Conservation (phyloP, 2,329 filamentous ascomycete species). For the Xylariaceae sp. region DNA sequence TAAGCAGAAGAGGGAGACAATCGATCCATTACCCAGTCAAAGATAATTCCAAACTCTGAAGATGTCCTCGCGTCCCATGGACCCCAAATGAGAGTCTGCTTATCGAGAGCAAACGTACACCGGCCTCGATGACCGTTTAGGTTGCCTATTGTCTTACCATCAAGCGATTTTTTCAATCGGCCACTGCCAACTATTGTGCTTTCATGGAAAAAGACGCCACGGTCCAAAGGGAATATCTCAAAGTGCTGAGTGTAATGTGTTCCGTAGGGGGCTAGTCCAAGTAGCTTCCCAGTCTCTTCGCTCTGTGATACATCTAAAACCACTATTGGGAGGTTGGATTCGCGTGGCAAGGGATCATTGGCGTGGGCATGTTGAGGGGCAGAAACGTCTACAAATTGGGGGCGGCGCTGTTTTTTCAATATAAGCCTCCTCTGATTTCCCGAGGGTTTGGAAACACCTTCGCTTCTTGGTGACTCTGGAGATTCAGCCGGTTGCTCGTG, state of each 20-base stretch:
- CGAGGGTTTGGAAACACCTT: not conserved
- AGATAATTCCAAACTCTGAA: conserved; percentile 56
- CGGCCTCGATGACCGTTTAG: conserved; percentile 31
- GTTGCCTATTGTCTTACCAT: conserved; percentile 27
- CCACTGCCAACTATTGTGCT: conserved; percentile 55
- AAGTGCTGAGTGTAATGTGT: conserved; percentile 58
- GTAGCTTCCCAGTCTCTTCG: conserved; percentile 36
- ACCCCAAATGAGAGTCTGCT: conserved; percentile 48
- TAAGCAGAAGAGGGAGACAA: conserved; percentile 21
- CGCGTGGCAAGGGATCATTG: conserved; percentile 44
- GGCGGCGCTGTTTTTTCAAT: conserved; percentile 40
- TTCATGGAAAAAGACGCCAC: conserved; percentile 53
- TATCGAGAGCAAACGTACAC: conserved; percentile 42
- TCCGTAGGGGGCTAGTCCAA: conserved; percentile 54
- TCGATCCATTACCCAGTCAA: conserved; percentile 53
- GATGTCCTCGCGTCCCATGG: conserved; percentile 53
- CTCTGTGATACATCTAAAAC: conserved; percentile 18
- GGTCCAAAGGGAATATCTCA: conserved; percentile 53
- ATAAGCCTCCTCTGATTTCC: conserved; percentile 18
- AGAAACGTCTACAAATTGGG: conserved; percentile 42
- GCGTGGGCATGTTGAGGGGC: conserved; percentile 50
- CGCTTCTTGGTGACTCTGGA: conserved; percentile 2
- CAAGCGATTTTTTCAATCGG: conserved; percentile 37
- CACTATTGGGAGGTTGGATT: conserved; percentile 22
- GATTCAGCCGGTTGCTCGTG: conserved; percentile 1